Base-by-base conservation (phyloP, 2,329 filamentous ascomycete genomes). In the Cercospora brassicicola region DNA sequence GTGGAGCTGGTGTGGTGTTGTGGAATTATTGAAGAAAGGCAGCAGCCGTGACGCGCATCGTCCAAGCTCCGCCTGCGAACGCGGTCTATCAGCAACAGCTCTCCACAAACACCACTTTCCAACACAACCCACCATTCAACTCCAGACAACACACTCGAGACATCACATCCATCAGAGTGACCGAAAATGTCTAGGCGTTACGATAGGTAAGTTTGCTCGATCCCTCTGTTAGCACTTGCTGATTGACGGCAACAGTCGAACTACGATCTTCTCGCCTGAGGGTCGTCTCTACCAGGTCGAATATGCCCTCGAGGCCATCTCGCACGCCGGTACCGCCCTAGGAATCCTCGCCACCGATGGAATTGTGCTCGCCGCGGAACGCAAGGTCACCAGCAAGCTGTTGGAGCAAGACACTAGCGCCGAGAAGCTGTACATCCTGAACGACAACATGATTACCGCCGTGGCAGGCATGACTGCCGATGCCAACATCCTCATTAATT, bases 401-500 rank as follows among this genome's bases (percentile, higher is more conserved):
- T 84, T 99, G 79, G 95, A 99, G 87, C 96, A 99, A 85, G 95
- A 99, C 84, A 99, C 96, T 72, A 98, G 95, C 65, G 96, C 95
- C 61, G 95, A 99, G 90, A 99, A 99, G 89, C 92, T 99, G 75
- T 99, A 99, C 83, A 97, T 97, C 77, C 85, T 99, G 77, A 99
- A 99, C 77, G 95, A 99, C 85, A 99, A 99, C 86, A 99, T 99
- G 96, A 98, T 99, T 83, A 97, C 94, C 82, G 95, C 95, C 70
- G 95, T 99, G 69, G 95, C 95, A 76, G 95, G 95, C 79, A 98
- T 99, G 94, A 99, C 94, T 56, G 95, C 95, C 78, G 95, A 99
- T 80, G 95, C 95, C 81, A 99, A 99, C 86, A 99, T 99, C 82
- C 93, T 99, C 81, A 99, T 99, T 89, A 99, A 99, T 87, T 97